Conservation (phyloP, 768 basidiomycete genomes). For the Leccinum ochraceum region DNA sequence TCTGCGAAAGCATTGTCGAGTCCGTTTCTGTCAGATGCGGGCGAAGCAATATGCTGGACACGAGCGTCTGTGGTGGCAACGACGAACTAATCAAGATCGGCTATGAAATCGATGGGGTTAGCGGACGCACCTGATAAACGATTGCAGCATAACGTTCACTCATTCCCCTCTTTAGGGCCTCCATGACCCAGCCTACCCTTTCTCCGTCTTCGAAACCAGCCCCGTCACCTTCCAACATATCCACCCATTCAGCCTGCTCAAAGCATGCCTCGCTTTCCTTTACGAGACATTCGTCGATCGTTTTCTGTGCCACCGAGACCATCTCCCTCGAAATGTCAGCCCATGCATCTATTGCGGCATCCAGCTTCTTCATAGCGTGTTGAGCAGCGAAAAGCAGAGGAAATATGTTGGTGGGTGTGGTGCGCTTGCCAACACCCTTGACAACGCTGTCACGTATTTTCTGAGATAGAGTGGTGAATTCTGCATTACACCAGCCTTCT, state of each 20-base stretch:
- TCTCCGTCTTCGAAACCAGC: slow-evolving; percentile 78
- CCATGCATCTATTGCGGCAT: slow-evolving; percentile 55
- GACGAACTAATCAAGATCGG: neutral
- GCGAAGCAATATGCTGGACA: slow-evolving; percentile 69
- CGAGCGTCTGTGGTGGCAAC: slow-evolving; percentile 52
- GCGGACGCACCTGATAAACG: slow-evolving; percentile 70
- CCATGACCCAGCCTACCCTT: slow-evolving; percentile 75
- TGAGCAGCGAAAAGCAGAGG: slow-evolving; percentile 68
- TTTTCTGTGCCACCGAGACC: slow-evolving; percentile 60
- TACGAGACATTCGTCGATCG: slow-evolving; percentile 62
- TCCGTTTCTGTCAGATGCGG: slow-evolving; percentile 60
- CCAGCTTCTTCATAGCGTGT: slow-evolving; percentile 56
- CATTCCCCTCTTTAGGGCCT: slow-evolving; percentile 60
- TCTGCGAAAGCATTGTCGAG: slow-evolving; percentile 63
- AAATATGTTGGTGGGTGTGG: slow-evolving; percentile 67
- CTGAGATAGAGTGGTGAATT: slow-evolving; percentile 71
- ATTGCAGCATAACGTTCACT: slow-evolving; percentile 61
- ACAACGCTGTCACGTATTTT: slow-evolving; percentile 68
- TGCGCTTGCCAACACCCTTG: slow-evolving; percentile 70
- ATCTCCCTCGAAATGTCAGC: slow-evolving; percentile 51
- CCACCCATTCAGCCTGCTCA: slow-evolving; percentile 66
- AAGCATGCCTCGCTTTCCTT: slow-evolving; percentile 65
- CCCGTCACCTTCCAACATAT: slow-evolving; percentile 73
- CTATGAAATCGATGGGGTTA: neutral
- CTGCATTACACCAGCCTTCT: slow-evolving; percentile 83